These are phyloP conservation scores for Diaporthe sp. DNA, from an alignment of 2,329 filamentous ascomycete species.

Conservation along the genomic window DNA sequence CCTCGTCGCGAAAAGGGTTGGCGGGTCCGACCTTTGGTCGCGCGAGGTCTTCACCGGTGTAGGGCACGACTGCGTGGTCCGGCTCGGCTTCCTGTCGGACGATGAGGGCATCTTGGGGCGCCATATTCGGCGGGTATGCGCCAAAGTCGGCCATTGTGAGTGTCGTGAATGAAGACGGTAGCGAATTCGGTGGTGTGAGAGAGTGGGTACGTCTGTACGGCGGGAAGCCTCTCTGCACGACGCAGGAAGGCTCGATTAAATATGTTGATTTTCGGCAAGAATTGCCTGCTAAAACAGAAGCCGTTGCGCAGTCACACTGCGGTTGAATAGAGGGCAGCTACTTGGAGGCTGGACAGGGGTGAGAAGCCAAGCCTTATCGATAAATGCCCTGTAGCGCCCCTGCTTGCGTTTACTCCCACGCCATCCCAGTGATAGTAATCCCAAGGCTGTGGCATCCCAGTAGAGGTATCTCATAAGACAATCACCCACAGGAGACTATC, in stretches of 20 bases:
- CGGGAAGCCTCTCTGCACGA: too few relatives aligned
- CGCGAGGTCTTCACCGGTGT: conserved; percentile 80
- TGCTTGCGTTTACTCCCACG: not conserved
- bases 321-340: not conserved
- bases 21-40: conserved; percentile 76
- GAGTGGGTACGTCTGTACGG: not conserved
- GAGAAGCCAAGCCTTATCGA: not conserved
- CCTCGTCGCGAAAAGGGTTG: conserved; percentile 81
- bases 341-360: not conserved
- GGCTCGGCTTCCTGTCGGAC: conserved; percentile 68
- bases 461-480: not conserved
- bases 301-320: not conserved
- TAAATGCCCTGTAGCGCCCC: not conserved
- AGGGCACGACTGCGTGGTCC: conserved; percentile 73
- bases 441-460: not conserved
- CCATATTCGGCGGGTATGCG: conserved; percentile 77
- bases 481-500: not conserved
- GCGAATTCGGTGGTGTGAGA: not conserved
- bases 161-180: not conserved
- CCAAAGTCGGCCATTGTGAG: conserved; percentile 71
- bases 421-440: not conserved
- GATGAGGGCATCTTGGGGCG: conserved; percentile 74
- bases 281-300: not conserved
- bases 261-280: not conserved
- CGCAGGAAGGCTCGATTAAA: not conserved